Conservation (phyloP, 805 yeast genomes). For the Pichia californica region DNA sequence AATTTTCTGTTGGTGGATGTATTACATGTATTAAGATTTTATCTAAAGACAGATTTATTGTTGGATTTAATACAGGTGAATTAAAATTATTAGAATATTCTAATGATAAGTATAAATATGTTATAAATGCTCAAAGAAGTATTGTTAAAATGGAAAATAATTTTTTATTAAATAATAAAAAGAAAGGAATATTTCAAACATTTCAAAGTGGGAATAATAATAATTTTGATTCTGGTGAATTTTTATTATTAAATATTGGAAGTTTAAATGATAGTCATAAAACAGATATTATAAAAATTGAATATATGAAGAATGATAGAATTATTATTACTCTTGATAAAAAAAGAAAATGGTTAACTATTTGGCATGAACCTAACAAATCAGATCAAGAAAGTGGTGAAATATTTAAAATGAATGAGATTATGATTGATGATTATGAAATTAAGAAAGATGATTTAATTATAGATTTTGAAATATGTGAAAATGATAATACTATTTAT, state of each 20-base stretch:
- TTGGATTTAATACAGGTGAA: slow-evolving; percentile 53
- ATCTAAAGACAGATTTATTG: slow-evolving; percentile 35
- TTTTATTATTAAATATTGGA: slow-evolving; percentile 53
- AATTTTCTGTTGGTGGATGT: slow-evolving; percentile 31
- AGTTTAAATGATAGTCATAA: slow-evolving; percentile 57
- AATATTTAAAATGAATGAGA: slow-evolving; percentile 39
- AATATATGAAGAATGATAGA: slow-evolving; percentile 46
- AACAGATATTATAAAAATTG: slow-evolving; percentile 23
- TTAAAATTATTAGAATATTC: slow-evolving; percentile 36
- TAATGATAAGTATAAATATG: slow-evolving; percentile 10
- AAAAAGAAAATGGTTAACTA: slow-evolving; percentile 41
- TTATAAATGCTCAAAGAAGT: slow-evolving; percentile 38
- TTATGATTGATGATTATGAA: slow-evolving; percentile 24
- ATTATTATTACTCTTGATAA: slow-evolving; percentile 48
- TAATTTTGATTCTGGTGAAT: slow-evolving; percentile 44
- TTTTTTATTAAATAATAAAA: slow-evolving; percentile 36
- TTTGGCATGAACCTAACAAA: slow-evolving; percentile 58
- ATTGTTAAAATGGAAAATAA: slow-evolving; percentile 9
- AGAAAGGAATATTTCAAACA: neutral
- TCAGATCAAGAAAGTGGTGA: slow-evolving; percentile 3
- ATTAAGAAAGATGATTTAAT: slow-evolving; percentile 8
- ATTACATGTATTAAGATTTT: slow-evolving; percentile 37
- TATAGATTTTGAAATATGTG: slow-evolving; percentile 33
- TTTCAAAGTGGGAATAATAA: slow-evolving; percentile 26
- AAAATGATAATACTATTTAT: slow-evolving; percentile 19